phyloP scores from a whole-genome alignment of 208 protist species.

The Acanthamoeba culbertsoni region DNA sequence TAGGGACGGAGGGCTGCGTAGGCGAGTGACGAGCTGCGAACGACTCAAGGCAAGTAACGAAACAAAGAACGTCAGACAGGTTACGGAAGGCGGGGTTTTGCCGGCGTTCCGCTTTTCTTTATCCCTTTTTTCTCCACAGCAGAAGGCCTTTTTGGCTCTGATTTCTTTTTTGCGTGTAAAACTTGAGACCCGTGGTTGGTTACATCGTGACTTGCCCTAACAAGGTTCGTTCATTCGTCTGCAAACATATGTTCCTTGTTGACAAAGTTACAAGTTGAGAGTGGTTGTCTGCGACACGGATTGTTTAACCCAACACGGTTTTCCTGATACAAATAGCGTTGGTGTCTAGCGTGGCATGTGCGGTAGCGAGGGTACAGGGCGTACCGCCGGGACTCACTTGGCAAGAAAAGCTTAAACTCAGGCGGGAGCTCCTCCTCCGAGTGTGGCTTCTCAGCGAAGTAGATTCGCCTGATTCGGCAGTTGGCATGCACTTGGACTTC shows the following conservation, averaged over 20 bases:
- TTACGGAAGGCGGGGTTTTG: no score
- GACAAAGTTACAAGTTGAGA: no score
- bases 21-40: no score
- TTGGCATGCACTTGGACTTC: constrained; percentile 95
- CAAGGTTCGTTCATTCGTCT: not conserved
- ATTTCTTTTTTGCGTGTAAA: no score
- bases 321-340: not conserved
- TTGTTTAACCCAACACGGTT: not conserved
- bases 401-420: constrained; percentile 90
- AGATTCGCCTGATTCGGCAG: constrained; percentile 98
- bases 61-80: no score
- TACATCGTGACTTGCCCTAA: not conserved
- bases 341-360: no score
- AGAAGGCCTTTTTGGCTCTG: no score
- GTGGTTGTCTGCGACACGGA: no score
- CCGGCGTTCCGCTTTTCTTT: not conserved
- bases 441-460: constrained; percentile 98
- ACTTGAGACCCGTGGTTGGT: not conserved
- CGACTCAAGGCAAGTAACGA: no score
- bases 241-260: no score
- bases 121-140: no score
- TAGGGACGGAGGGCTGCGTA: no score
- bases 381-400: not conserved
- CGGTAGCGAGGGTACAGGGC: not conserved
- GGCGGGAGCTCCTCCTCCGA: constrained; percentile 98